Base-by-base conservation (phyloP, 805 yeast genomes). In the Saturnispora diversa region DNA sequence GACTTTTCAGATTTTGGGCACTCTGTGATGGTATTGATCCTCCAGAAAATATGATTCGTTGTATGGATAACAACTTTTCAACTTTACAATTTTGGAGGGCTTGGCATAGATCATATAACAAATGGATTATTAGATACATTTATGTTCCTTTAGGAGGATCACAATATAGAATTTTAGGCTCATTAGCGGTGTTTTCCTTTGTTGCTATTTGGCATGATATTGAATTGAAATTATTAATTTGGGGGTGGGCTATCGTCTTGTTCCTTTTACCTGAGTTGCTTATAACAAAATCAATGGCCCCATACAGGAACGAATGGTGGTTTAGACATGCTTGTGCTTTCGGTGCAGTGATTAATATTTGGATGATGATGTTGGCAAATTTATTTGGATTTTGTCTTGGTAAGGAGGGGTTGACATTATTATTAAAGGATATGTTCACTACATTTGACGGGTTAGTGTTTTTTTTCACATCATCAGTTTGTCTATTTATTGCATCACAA, bases 161-260 rank as follows among this genome's bases (percentile, higher is more conserved):
- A 0, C 65, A 62, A 7, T 74, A 78, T 50, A 70, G 97, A 47
- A 62, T 90, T 7, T 50, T 83, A 35, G 87, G 90, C 46, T 77
- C 88, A 9, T 63, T 90, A 26, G 74, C 88, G 9, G 97, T 90
- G 12, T 92, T 92, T 57, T 76, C 94, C 12, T 92, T 92, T 62
- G 98, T 92, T 17, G 97, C 98, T 2, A 66, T 92, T 23, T 92
- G 99, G 99, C 99, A 92, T 63, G 99, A 92, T 56, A 88, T 92
- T 49, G 88, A 92, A 61, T 70, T 92, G 53, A 79, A 77, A 47
- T 64, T 92, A 38, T 64, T 92, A 36, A 64, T 90, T 41, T 92
- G 99, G 99, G 97, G 99, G 9, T 88, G 97, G 96, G 62, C 85
- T 21, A 70, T 90, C 39, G 97, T 92, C 5, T 49, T 90, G 16